These are phyloP conservation scores for Herpetomonas tarakana DNA, from an alignment of 208 protist genomes.

Conservation along the genomic window DNA sequence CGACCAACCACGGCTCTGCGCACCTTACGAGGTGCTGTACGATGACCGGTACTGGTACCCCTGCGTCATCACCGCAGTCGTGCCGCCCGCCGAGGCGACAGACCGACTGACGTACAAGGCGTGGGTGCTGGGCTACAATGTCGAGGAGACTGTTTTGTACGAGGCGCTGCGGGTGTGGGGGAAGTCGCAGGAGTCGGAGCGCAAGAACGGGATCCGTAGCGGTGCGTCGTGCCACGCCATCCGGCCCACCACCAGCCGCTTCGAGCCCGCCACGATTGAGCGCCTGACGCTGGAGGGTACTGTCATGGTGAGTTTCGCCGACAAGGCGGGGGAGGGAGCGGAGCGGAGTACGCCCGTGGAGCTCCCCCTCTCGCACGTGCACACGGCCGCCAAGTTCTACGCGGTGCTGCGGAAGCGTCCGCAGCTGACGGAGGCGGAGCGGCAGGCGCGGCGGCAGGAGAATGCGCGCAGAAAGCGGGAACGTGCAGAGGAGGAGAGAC, in stretches of 20 bases:
- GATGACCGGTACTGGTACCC: conserved; percentile 66
- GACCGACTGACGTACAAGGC: conserved; percentile 53
- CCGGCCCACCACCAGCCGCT: conserved; percentile 38
- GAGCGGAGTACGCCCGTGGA: conserved; percentile 12
- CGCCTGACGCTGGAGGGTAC: conserved; percentile 67
- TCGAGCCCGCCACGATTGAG: conserved; percentile 41
- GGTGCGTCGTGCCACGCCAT: conserved; percentile 69
- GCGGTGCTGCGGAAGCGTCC: conserved; percentile 41
- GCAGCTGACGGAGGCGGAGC: conserved; percentile 46
- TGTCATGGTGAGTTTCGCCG: conserved; percentile 45
- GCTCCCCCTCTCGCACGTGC: conserved; percentile 71
- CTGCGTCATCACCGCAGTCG: conserved; percentile 59
- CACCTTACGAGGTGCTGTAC: conserved; percentile 71
- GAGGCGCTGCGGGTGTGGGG: conserved; percentile 65
- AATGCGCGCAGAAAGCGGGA: conserved; percentile 45
- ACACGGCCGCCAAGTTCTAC: conserved; percentile 48
- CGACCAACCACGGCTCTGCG: conserved; percentile 3
- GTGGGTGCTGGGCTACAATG: conserved; percentile 72
- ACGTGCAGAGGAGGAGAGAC: conserved; percentile 33
- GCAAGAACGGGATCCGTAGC: conserved; percentile 25
- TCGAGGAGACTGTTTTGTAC: conserved; percentile 53
- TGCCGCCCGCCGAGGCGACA: conserved; percentile 35
- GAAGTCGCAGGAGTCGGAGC: conserved; percentile 12
- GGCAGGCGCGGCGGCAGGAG: conserved; percentile 30
- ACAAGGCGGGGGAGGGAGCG: neutral